Conservation (phyloP, 495 filamentous ascomycete genomes). For the Hyaloscypha finlandica region DNA sequence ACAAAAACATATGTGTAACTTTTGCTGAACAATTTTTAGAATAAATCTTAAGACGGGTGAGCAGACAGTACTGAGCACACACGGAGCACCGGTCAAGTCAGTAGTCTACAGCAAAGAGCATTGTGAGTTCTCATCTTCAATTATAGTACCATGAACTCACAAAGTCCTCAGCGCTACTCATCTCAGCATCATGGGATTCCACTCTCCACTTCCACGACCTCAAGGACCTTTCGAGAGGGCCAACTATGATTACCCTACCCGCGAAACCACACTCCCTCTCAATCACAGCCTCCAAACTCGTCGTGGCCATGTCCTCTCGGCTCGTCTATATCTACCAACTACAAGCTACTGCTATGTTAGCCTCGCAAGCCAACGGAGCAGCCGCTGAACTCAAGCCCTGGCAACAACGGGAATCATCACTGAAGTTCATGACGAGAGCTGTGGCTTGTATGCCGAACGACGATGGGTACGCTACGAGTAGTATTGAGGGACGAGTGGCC, state of each 20-base stretch:
- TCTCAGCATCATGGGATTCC: constrained; percentile 92
- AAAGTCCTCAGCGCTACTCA: constrained; percentile 53
- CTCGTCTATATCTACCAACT: constrained; percentile 92
- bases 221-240: constrained; percentile 40
- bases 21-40: constrained; percentile 41
- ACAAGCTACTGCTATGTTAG: constrained; percentile 56
- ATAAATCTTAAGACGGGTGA: constrained; percentile 71
- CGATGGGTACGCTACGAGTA: constrained; percentile 82
- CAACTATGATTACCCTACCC: constrained; percentile 65
- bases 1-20: background rate
- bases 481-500: constrained; percentile 90
- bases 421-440: constrained; percentile 94
- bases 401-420: constrained; percentile 85
- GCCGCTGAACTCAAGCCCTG: constrained; percentile 66
- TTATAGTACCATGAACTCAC: background rate
- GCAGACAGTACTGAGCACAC: constrained; percentile 75
- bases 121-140: constrained; percentile 43
- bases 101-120: constrained; percentile 80
- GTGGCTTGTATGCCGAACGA: constrained; percentile 98
- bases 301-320: constrained; percentile 94
- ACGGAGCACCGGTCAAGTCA: constrained; percentile 75
- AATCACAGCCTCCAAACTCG: constrained; percentile 76
- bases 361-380: constrained; percentile 49
- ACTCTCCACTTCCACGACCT: constrained; percentile 82
- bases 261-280: constrained; percentile 88